Evolutionary conservation across 2,329 filamentous ascomycete genomes (phyloP), one percentile per base, ranked within the genome.

Genomic region (Geoglossum cookeanum): DNA sequence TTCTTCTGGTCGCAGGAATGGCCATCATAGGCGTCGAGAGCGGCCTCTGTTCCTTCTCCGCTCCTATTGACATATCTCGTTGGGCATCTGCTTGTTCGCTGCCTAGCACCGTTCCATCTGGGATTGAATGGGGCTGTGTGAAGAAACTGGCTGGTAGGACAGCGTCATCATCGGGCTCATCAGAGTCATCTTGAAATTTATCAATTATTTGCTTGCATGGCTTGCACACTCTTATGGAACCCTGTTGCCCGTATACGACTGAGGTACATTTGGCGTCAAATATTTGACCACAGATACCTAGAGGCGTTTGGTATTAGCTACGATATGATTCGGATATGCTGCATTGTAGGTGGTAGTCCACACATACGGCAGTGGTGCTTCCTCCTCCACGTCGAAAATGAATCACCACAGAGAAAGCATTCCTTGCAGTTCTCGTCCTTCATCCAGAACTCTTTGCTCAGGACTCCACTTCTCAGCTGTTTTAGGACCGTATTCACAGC

Each of bases 401-500:
- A 79, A 59, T 87, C 85, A 49, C 87, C 87, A 65, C 92, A 98
- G 49, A 87, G 80, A 67, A 96, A 98, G 66, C 92, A 98, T 64
- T 96, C 91, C 67, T 94, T 97, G 59, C 91, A 94, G 61, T 94
- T 96, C 66, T 97, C 92, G 67, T 98, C 92, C 59, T 89, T 87
- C 92, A 98, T 98, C 92, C 91, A 97, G 64, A 95, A 97, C 63
- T 97, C 90, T 65, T 90, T 92, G 67, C 87, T 94, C 51, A 97
- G 72, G 6, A 98, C 55, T 17, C 45, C 49, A 9, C 55, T 48
- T 37, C 44, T 57, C 3, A 57, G 45, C 32, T 57, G 55, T n/a
- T 37, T 47, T 15, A 51, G 27, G 4, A 51, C 42, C 54, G 56
- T 49, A n/a, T 63, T 59, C 42, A 65, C 62, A 42, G 55, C 44